phyloP scores from a whole-genome alignment of 2,329 filamentous ascomycete genomes.

The Tolypocladium cylindrosporum region DNA sequence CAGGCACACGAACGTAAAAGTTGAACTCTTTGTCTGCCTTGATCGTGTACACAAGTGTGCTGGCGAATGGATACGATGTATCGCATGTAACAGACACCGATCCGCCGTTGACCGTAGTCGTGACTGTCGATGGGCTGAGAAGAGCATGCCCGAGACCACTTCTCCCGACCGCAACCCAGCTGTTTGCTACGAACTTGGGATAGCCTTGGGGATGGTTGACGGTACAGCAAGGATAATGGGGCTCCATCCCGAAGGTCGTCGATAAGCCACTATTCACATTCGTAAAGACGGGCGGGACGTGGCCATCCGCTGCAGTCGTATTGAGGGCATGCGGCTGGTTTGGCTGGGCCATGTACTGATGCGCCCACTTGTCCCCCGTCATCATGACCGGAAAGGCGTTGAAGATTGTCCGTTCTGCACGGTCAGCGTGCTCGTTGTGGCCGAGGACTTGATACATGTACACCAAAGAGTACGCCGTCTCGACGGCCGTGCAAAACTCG shows the following conservation, averaged over 20 bases:
- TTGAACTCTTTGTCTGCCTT: conserved; percentile 14
- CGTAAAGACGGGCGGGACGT: conserved; percentile 26
- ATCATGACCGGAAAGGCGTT: conserved; percentile 43
- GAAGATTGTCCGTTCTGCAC: conserved; percentile 41
- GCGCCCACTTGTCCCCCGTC: conserved; percentile 42
- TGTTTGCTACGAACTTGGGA: conserved; percentile 41
- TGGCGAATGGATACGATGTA: conserved; percentile 35
- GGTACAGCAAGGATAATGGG: conserved; percentile 44
- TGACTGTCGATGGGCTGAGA: conserved; percentile 33
- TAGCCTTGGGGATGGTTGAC: conserved; percentile 49
- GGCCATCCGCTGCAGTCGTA: conserved; percentile 24
- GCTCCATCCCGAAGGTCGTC: conserved; percentile 39
- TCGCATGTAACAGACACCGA: conserved; percentile 30
- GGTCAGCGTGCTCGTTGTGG: conserved; percentile 33
- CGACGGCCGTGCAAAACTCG: conserved; percentile 24
- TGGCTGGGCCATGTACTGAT: conserved; percentile 43
- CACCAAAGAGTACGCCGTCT: conserved; percentile 20
- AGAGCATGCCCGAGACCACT: conserved; percentile 39
- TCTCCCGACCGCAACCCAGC: conserved; percentile 30
- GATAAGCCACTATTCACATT: conserved; percentile 30
- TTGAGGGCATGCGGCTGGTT: conserved; percentile 39
- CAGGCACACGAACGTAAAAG: conserved; percentile 18
- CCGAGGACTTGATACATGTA: conserved; percentile 23
- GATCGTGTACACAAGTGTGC: conserved; percentile 17
- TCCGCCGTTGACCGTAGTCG: conserved; percentile 21